Evolutionary conservation across 768 basidiomycete species (phyloP).

Genomic region (Trametes punicea): DNA sequence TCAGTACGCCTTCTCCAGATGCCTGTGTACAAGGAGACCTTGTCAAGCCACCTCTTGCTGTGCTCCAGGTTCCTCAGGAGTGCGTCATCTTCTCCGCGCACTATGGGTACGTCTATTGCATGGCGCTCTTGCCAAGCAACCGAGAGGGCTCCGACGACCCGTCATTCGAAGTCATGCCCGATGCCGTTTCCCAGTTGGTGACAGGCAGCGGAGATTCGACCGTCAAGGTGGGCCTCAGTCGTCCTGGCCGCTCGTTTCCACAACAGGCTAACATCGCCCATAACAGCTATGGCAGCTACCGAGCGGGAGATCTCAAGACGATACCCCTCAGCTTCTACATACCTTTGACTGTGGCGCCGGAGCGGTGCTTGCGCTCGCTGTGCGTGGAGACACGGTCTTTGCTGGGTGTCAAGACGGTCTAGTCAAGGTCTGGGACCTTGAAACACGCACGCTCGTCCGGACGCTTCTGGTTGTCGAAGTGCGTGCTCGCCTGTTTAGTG

Average conservation of each 20-base stretch:
- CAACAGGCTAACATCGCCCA: neutral
- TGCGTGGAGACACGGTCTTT: conserved; percentile 75
- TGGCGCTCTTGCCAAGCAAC: conserved; percentile 49
- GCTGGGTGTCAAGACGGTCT: conserved; percentile 95
- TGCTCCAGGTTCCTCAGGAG: conserved; percentile 54
- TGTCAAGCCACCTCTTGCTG: conserved; percentile 31
- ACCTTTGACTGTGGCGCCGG: conserved; percentile 73
- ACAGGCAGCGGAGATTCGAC: conserved; percentile 91
- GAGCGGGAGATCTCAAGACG: conserved; percentile 6
- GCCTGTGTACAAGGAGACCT: conserved; percentile 5
- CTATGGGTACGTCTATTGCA: conserved; percentile 91
- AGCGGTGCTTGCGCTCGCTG: conserved; percentile 78
- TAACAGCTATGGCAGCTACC: conserved; percentile 66
- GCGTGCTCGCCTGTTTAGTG: conserved; percentile 15
- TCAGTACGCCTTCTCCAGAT: conserved; percentile 4
- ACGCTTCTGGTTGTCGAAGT: conserved; percentile 87
- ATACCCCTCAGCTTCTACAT: conserved; percentile 49
- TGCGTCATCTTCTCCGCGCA: conserved; percentile 89
- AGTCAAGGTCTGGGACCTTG: conserved; percentile 87
- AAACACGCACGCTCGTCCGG: conserved; percentile 82
- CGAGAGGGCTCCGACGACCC: conserved; percentile 36
- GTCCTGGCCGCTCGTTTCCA: neutral
- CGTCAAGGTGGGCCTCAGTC: conserved; percentile 64
- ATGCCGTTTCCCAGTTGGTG: conserved; percentile 40
- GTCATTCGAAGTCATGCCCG: conserved; percentile 25